Evolutionary conservation across 1,139 yeast genomes (phyloP), one percentile per base, ranked within the genome.

Genomic region (Hyphopichia burtonii): DNA sequence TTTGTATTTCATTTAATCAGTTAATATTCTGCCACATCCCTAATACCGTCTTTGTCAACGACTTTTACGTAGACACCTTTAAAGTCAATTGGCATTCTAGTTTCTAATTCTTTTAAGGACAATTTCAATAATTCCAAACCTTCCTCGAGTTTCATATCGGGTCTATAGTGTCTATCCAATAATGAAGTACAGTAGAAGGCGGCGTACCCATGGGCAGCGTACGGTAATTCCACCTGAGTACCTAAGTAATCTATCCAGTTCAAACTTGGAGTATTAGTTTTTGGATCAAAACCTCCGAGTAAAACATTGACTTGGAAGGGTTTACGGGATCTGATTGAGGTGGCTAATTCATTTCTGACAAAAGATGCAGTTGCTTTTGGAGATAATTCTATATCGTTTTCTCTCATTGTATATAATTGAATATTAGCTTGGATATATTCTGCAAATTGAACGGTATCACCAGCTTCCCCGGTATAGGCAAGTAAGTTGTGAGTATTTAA

Each of bases 141-240:
- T 46, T 90, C 94, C 28, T 83, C 90, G 37, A 80, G 66, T 10
- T 79, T 71, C 83, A 91, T 80, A 52, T 83, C 94, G 38, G 83
- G 78, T 59, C 84, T 78, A 66, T 91, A 90, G 66, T 91, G 96
- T 54, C 86, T 90, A 68, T 93, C 99, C 54, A 94, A 76, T 49
- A 93, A 71, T 3, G 99, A 87, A 62, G 89, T 78, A 36, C 96
- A 83, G 65, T 93, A 93, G 65, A 90, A 94, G 2, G 95, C 96
- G 30, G 99, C 96, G 58, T 94, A 93, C 2, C 99, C 99, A 59
- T 90, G 96, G 2, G 96, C 96, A 11, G 96, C 97, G 59, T 94
- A 93, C 17, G 99, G 98, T 45, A 93, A 74, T 47, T 85, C 89
- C 15, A 85, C 96, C 52, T 84, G 82, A 3, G 99, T 89, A 3